Base-by-base conservation (phyloP, 2,329 filamentous ascomycete genomes). In the Ophiostoma australiae region DNA sequence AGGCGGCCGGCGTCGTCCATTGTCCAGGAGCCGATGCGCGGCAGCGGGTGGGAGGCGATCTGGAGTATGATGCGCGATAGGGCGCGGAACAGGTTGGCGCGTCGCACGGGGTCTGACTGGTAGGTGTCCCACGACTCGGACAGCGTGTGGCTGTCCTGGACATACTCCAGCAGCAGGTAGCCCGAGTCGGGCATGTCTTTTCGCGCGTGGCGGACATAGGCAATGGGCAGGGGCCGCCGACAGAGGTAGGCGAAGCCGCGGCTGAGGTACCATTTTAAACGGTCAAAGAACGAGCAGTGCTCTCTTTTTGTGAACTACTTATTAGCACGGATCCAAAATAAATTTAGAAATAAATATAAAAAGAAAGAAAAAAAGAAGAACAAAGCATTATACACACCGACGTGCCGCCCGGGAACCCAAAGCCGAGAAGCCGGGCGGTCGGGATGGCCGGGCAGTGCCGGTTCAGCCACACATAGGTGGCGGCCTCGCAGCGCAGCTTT, bases 381-480 rank as follows among this genome's bases (percentile, higher is more conserved):
- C 27, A 31, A 31, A 31, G 27, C 27, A 31, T 1, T 31, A 5
- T n/a, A 27, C 58, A 33, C 31, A 63, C 35, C 4, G 65, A 66
- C 33, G 4, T 39, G 63, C 35, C 63, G 6, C 33, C 20, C 3
- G 65, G 35, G 10, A 67, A 39, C n/a, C 72, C 72, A 31, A 76
- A 76, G 33, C 72, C 73, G 31, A 72, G 72, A 8, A 75, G 74
- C 7, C 75, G 73, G 69, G 79, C 79, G 20, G 80, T 79, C 20
- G 79, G 79, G 35, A 83, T 73, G 48, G 76, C 72, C 8, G 79
- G 78, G 72, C 78, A 82, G 55, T 80, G 71, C 17, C 79, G 75
- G 67, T 78, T 75, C 17, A 82, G 76, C 80, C 79, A 82, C 15
- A 78, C 76, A 72, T 80, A 82, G 6, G 79, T 79, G 2, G 77